phyloP scores from a whole-genome alignment of 116 monocot species.

The Iris pallida region DNA sequence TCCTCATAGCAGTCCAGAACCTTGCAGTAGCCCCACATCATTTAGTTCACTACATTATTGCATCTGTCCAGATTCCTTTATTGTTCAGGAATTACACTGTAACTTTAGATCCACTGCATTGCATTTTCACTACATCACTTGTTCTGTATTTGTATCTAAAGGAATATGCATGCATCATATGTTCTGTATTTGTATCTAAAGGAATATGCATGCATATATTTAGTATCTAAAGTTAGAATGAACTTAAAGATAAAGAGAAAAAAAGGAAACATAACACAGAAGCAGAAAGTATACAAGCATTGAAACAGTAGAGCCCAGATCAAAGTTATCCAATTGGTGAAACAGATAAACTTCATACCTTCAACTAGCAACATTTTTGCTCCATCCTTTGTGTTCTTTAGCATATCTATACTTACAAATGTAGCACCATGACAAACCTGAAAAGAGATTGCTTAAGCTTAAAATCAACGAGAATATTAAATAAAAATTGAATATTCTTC shows the following conservation, averaged over 20 bases:
- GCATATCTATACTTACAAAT: conserved; percentile 44
- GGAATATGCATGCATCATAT: too few species aligned
- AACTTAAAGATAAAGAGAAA: background rate
- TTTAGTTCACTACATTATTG: too few species aligned
- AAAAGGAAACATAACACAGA: background rate
- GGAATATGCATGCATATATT: too few species aligned
- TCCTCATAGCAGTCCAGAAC: too few species aligned
- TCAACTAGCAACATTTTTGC: conserved; percentile 42
- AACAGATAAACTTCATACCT: conserved; percentile 18
- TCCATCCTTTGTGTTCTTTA: conserved; percentile 30
- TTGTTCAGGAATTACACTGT: too few species aligned
- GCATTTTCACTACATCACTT: too few species aligned
- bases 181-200: too few species aligned
- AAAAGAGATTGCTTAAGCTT: conserved; percentile 2
- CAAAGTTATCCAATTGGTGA: background rate
- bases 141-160: too few species aligned
- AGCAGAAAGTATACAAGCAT: background rate
- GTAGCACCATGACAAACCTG: conserved; percentile 51
- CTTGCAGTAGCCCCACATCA: too few species aligned
- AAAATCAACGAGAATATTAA: background rate
- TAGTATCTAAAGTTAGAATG: too few species aligned
- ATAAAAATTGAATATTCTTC: conserved; percentile 1
- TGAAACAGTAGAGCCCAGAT: background rate
- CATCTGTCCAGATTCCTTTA: too few species aligned
- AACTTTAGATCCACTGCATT: too few species aligned